Evolutionary conservation across 371 early-diverging fungal genomes (phyloP).

Genomic region (Zancudomyces culisetae): DNA sequence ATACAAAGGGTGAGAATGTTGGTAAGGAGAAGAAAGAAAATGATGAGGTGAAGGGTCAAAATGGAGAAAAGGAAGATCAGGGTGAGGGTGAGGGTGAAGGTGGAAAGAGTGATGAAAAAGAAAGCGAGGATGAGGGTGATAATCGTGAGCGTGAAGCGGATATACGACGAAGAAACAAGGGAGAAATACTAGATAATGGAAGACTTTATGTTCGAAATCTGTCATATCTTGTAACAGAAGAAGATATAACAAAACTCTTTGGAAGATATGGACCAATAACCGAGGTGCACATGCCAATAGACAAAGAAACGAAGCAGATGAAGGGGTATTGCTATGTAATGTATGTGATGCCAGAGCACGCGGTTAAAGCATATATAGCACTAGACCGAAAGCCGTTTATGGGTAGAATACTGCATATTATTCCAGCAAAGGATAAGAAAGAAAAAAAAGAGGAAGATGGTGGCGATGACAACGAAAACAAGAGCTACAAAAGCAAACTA

Average conservation of each 20-base stretch:
- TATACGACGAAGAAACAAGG: conserved; percentile 13
- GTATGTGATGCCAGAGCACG: conserved; percentile 79
- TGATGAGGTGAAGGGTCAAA: conserved; percentile 9
- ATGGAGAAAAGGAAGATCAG: neutral
- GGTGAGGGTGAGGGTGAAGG: neutral
- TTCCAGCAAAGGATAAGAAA: conserved; percentile 74
- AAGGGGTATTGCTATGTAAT: conserved; percentile 84
- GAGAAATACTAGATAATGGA: conserved; percentile 77
- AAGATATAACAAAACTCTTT: conserved; percentile 61
- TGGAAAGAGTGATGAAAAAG: neutral
- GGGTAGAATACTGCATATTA: conserved; percentile 74
- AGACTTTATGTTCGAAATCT: conserved; percentile 85
- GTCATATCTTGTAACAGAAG: conserved; percentile 69
- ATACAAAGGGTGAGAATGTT: conserved; percentile 14
- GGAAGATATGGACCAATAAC: conserved; percentile 72
- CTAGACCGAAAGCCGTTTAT: conserved; percentile 71
- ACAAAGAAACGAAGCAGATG: conserved; percentile 72
- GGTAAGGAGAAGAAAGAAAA: conserved; percentile 5
- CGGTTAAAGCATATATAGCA: conserved; percentile 60
- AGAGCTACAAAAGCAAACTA: conserved; percentile 54
- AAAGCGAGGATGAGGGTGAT: neutral
- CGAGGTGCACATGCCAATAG: conserved; percentile 86
- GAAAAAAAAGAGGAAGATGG: conserved; percentile 31
- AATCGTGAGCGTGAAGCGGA: conserved; percentile 12
- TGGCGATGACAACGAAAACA: conserved; percentile 12